phyloP scores from a whole-genome alignment of 2,329 filamentous ascomycete species.

The Thermomyces lanuginosus region DNA sequence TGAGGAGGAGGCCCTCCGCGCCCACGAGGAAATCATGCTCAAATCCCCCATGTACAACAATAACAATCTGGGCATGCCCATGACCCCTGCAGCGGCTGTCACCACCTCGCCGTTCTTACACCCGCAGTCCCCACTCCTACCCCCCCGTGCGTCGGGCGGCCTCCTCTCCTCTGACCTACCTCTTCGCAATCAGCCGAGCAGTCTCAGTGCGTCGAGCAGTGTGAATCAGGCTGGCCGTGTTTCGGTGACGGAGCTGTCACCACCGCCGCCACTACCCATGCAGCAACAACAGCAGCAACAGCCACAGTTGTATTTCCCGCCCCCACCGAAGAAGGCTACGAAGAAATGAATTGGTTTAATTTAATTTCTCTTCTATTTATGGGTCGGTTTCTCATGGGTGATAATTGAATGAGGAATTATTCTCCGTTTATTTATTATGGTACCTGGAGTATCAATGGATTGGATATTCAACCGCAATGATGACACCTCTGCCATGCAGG shows the following conservation, averaged over 20 bases:
- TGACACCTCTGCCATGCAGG: no score
- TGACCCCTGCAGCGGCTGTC: constrained; percentile 7
- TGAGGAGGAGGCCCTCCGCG: constrained; percentile 15
- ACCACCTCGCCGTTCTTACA: constrained; percentile 2
- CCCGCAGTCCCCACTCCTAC: neutral
- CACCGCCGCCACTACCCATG: no score
- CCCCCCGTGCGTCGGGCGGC: neutral
- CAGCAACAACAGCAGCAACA: constrained; percentile 6
- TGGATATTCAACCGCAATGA: no score
- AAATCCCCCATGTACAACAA: constrained; percentile 22
- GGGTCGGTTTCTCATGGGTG: no score
- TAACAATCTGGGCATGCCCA: constrained; percentile 15
- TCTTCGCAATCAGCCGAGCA: constrained; percentile 19
- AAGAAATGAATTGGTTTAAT: constrained; percentile 2
- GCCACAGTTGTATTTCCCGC: constrained; percentile 27
- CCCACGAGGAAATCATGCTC: constrained; percentile 17
- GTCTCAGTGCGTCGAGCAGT: constrained; percentile 12
- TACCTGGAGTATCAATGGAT: no score
- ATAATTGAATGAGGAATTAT: no score
- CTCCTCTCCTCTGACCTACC: constrained; percentile 17
- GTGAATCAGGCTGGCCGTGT: constrained; percentile 7
- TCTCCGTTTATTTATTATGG: no score
- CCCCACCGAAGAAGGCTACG: constrained; percentile 25
- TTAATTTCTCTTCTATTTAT: neutral
- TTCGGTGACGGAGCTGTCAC: constrained; percentile 1